A percentile compares a stretch with the other conserved stretches of the same genome.
Conservation (phyloP, 371 early-diverging fungal genomes). For the Circinella minor region DNA sequence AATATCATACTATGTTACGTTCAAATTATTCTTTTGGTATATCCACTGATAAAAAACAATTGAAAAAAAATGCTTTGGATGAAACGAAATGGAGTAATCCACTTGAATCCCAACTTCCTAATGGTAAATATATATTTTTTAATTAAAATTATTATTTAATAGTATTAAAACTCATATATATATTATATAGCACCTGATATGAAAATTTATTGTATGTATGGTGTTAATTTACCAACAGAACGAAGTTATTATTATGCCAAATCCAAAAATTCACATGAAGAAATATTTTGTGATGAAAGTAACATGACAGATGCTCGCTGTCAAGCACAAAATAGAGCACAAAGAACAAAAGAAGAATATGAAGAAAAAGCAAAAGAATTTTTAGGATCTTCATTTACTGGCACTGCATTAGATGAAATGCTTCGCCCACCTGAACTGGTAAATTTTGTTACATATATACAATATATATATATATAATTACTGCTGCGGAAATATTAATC, state of each 20-base stretch:
- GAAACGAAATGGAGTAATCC: slow-evolving; percentile 88
- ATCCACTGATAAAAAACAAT: slow-evolving; percentile 57
- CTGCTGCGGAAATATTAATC: too few relatives aligned
- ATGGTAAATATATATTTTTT: slow-evolving; percentile 38
- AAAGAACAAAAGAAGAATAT: slow-evolving; percentile 1
- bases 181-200: slow-evolving; percentile 74
- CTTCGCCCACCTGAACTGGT: slow-evolving; percentile 19
- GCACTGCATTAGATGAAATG: slow-evolving; percentile 7
- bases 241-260: slow-evolving; percentile 73
- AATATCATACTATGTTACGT: slow-evolving; percentile 56
- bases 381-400: slow-evolving; percentile 5
- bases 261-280: slow-evolving; percentile 2
- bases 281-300: slow-evolving; percentile 6
- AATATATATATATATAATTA: background rate
- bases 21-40: slow-evolving; percentile 73
- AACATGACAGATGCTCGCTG: slow-evolving; percentile 5
- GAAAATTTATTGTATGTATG: slow-evolving; percentile 86
- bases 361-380: slow-evolving; percentile 14
- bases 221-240: slow-evolving; percentile 81
- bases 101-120: slow-evolving; percentile 80
- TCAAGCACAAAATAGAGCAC: slow-evolving; percentile 1
- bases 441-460: background rate
- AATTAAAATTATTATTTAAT: too few relatives aligned
- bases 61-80: slow-evolving; percentile 53
- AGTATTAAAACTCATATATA: too few relatives aligned